Percentiles rank a stretch among this genome's conserved stretches.
These are phyloP conservation scores for Cryptosporidium bovis DNA, from an alignment of 169 alveolate genomes.

Conservation along the genomic window DNA sequence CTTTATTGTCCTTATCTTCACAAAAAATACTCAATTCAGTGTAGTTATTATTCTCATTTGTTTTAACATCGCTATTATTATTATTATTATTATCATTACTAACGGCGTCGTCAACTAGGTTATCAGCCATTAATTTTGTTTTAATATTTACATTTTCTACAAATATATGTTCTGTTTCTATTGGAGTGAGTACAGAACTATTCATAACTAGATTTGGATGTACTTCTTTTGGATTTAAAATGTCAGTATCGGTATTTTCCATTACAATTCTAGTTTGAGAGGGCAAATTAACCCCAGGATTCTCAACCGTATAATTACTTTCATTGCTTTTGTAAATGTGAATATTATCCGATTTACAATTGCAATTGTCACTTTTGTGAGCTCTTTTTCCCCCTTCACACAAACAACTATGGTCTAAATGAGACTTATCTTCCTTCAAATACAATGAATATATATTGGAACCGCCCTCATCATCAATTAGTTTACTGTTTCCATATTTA, in stretches of 20 bases:
- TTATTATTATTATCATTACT: neutral
- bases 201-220: slow-evolving; percentile 13
- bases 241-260: slow-evolving; percentile 13
- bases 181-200: slow-evolving; percentile 19
- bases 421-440: too few species aligned
- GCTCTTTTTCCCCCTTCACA: too few species aligned
- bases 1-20: too few species aligned
- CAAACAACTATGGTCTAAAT: too few species aligned
- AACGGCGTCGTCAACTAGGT: neutral
- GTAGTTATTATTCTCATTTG: neutral
- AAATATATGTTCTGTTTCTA: slow-evolving; percentile 18
- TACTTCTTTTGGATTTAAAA: slow-evolving; percentile 22
- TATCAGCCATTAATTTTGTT: neutral
- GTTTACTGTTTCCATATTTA: slow-evolving; percentile 38
- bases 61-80: neutral
- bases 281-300: neutral
- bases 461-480: neutral
- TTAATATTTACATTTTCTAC: slow-evolving; percentile 6
- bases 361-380: too few species aligned
- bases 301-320: neutral
- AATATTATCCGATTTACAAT: too few species aligned
- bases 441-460: neutral
- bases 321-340: neutral
- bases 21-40: neutral
- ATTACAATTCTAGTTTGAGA: neutral